Conservation (phyloP, 805 yeast genomes). For the Huiozyma naganishii region DNA sequence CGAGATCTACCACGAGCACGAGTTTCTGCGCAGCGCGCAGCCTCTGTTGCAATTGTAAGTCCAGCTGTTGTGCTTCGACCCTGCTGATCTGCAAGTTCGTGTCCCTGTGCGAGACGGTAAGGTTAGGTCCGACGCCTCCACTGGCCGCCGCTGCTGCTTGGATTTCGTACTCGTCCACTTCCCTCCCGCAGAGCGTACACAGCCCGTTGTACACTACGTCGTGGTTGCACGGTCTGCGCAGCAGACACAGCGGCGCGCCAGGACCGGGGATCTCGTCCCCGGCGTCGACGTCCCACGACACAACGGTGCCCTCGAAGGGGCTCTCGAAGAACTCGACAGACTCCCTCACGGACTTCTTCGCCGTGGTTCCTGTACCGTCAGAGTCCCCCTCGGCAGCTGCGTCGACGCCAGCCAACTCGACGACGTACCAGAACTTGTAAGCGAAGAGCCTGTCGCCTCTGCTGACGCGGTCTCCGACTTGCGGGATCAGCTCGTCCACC, state of each 20-base stretch:
- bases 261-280: constrained; percentile 48
- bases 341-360: constrained; percentile 39
- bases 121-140: constrained; percentile 30
- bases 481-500: constrained; percentile 26
- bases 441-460: constrained; percentile 31
- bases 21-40: constrained; percentile 55
- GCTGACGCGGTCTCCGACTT: constrained; percentile 25
- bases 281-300: constrained; percentile 36
- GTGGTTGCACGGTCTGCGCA: constrained; percentile 81
- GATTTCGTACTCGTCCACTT: constrained; percentile 69
- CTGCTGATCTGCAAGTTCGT: constrained; percentile 73
- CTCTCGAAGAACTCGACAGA: constrained; percentile 68
- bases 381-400: constrained; percentile 10
- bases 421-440: constrained; percentile 38
- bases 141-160: constrained; percentile 16
- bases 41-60: constrained; percentile 50
- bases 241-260: constrained; percentile 40
- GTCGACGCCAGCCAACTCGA: constrained; percentile 25
- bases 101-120: constrained; percentile 81
- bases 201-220: constrained; percentile 90
- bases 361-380: constrained; percentile 4
- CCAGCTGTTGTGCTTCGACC: constrained; percentile 80
- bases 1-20: constrained; percentile 89
- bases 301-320: constrained; percentile 67
- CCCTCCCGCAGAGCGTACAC: constrained; percentile 85